Base-by-base conservation (phyloP, 768 basidiomycete species). In the Porpolomopsis calyptriformis region DNA sequence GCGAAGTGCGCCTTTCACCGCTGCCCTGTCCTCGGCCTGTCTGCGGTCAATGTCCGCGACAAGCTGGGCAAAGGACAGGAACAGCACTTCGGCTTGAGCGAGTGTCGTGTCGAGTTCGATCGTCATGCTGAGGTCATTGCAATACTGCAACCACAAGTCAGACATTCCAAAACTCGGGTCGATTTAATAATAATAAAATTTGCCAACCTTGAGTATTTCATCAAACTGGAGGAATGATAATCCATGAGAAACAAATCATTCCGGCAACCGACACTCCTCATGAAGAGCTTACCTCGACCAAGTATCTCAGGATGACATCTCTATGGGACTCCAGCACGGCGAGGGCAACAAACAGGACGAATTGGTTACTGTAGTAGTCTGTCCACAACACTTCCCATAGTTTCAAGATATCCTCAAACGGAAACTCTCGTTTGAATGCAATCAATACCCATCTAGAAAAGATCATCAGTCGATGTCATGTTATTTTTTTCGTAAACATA, bases 351-450 rank as follows among this genome's bases (percentile, higher is more conserved):
- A 99, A 98, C 3, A 97, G 76, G n/a, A 90, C 77, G 54, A 97
- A 96, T 16, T 79, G 68, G 24, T 77, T 78, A 62, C 84, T 87
- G 64, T 92, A 92, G 60, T 87, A 88, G 55, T 93, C 81, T 8
- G 89, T 88, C 88, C 88, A 92, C 16, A 91, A 66, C 14, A 89
- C 83, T 61, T 99, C 96, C 96, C 96, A 99, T 7, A 98, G 65
- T 4, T 77, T 72, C 36, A 94, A 69, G 31, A 98, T 86, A 43
- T 96, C 87, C 25, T 87, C 77, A 63, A 98, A 97, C 3, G 83
- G 68, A 61, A 98, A 97, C 64, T 99, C 96, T 48, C 96, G 85
- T 66, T 99, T 97, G 74, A 96, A 97, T 1, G 84, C 69, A 52
- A 97, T 96, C 37, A 92, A 72, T 11, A 92, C 77, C 89, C 89